Base-by-base conservation (phyloP, 352 stramenopile genomes). In the Phytophthora europaea region DNA sequence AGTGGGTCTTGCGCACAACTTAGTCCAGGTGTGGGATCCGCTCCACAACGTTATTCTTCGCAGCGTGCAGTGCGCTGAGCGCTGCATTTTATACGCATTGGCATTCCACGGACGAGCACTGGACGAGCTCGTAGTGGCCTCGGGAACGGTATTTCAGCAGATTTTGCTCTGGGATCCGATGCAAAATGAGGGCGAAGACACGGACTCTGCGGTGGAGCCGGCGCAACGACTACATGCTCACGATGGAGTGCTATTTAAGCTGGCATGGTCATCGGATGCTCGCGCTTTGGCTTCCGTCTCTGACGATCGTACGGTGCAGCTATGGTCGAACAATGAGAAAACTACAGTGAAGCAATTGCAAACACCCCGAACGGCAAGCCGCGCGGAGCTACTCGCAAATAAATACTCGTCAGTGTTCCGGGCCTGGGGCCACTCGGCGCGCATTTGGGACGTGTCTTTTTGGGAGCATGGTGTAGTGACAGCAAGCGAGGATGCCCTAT, bases 391-490 rank as follows among this genome's bases (percentile, higher is more conserved):
- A 18, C 66, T 87, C 38, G n/a, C 34, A 45, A 75, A 8, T 10
- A 26, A 64, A 6, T 96, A 88, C 56, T 63, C 57, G 33, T 83
- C 84, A 6, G 75, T 85, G 12, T 95, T 95, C 43, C 88, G 89
- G 38, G 76, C 87, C 4, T 97, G 90, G 90, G 88, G 89, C 31
- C 90, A 97, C 71, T 84, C 78, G 6, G 90, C 89, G n/a, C 85
- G 90, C 18, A 81, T 97, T 53, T 97, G 90, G 90, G 90, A 97
- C 67, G 90, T 94, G 16, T 78, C 85, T 26, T 95, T 96, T 55
- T 93, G 81, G 70, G 62, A 69, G 1, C 23, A 45, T 3, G 76
- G 78, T 12, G 70, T 81, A 33, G 82, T 84, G 2, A 94, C 85
- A 4, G 83, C 84, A 20, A 97, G 90, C 56, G 90, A 97, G 72